Evolutionary conservation across 179 eudicot species (phyloP).

Genomic region (Camellia oleifera): DNA sequence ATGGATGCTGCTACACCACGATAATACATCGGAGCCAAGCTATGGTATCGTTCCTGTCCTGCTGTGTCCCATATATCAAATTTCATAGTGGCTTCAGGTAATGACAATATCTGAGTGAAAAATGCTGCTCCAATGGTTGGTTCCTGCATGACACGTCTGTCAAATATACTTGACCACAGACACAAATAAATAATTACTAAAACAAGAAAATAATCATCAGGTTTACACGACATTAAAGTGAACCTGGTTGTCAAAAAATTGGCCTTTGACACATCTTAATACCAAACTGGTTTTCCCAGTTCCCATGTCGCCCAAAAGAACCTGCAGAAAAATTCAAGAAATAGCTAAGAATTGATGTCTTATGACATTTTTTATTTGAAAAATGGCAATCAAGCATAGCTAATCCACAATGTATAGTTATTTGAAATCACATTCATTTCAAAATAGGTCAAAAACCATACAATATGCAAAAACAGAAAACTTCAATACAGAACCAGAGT

Average conservation of each 20-base stretch:
- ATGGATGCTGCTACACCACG: conserved; percentile 81
- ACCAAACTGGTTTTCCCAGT: conserved; percentile 82
- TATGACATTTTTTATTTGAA: neutral
- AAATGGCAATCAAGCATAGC: neutral
- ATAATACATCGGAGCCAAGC: conserved; percentile 86
- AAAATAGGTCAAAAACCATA: neutral
- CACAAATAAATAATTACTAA: neutral
- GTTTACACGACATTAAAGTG: neutral
- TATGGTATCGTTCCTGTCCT: conserved; percentile 78
- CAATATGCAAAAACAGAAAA: neutral
- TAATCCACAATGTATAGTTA: neutral
- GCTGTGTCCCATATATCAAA: conserved; percentile 91
- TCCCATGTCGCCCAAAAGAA: conserved; percentile 78
- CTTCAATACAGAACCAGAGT: neutral
- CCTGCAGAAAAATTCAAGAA: conserved; percentile 32
- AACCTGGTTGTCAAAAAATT: conserved; percentile 67
- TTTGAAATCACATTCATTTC: neutral
- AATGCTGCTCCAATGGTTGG: conserved; percentile 85
- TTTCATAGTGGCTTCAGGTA: conserved; percentile 58
- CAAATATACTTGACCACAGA: conserved; percentile 1
- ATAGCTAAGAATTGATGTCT: neutral
- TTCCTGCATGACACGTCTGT: conserved; percentile 38
- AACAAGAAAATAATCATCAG: neutral
- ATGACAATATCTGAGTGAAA: conserved; percentile 60
- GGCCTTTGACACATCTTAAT: conserved; percentile 76